These are phyloP conservation scores for Boletus reticuloceps DNA, from an alignment of 768 basidiomycete species.

Conservation along the genomic window DNA sequence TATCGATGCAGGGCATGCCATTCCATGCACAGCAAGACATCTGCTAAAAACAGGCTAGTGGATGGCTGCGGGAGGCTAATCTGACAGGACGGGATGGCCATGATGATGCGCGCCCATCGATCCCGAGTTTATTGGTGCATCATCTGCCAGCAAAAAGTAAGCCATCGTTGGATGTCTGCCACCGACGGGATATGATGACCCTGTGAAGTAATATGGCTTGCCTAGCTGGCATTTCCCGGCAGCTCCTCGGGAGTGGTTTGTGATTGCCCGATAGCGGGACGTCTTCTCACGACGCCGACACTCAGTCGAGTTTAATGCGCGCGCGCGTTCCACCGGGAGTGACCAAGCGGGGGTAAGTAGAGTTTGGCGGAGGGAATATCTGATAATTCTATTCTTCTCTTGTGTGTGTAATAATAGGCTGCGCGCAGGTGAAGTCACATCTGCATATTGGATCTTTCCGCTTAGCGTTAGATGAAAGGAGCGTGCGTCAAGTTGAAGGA, in stretches of 20 bases:
- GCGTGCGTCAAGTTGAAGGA: slow-evolving; percentile 26
- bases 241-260: slow-evolving; percentile 16
- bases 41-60: slow-evolving; percentile 12
- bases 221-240: slow-evolving; percentile 17
- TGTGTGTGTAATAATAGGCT: slow-evolving; percentile 20
- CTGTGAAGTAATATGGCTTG: slow-evolving; percentile 24
- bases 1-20: background rate
- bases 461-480: slow-evolving; percentile 36
- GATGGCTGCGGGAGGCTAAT: slow-evolving; percentile 21
- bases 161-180: slow-evolving; percentile 16
- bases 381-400: slow-evolving; percentile 2
- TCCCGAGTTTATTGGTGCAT: slow-evolving; percentile 21
- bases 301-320: slow-evolving; percentile 1
- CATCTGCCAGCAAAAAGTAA: slow-evolving; percentile 19
- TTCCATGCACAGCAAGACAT: slow-evolving; percentile 8
- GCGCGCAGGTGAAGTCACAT: slow-evolving; percentile 28
- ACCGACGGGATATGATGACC: slow-evolving; percentile 11
- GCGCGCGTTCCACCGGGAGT: background rate
- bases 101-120: slow-evolving; percentile 12
- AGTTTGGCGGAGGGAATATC: slow-evolving; percentile 7
- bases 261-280: slow-evolving; percentile 7
- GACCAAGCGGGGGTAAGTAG: slow-evolving; percentile 9
- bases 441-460: slow-evolving; percentile 34
- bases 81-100: slow-evolving; percentile 13
- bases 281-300: slow-evolving; percentile 11